Base-by-base conservation (phyloP, 306 rosid genomes). In the Quercus cerris region DNA sequence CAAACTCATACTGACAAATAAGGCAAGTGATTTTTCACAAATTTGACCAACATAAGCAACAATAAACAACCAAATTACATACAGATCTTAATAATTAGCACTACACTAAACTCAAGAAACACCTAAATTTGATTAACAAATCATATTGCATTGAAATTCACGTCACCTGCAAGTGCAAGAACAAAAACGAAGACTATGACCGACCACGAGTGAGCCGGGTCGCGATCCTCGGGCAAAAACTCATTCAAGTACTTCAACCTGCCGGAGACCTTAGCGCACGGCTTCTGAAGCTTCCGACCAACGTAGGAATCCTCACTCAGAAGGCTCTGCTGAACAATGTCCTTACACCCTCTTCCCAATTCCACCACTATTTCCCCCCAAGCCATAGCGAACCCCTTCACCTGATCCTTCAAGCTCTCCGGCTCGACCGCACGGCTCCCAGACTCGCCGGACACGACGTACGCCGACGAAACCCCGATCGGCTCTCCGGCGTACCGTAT, bases 201-300 rank as follows among this genome's bases (percentile, higher is more conserved):
- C 17, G 92, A 86, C 98, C 99, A 95, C 12, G 99, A 91, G 35
- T 89, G 94, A 81, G 88, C 74, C 27, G 99, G 99, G 83, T 95
- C 96, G 38, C 98, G 98, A 91, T 95, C 98, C 82, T 95, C 99
- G 10, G 99, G 99, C 88, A 93, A 85, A 66, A 81, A 90, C 66
- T 93, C 97, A 54, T 95, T 90, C 82, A 95, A 68, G 84, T 83
- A 95, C 2, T 90, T 85, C 84, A 95, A 85, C 71, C 95, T 88
- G 31, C 82, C 89, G 8, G 89, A 83, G 61, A 89, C 89, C 75
- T 85, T 87, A 5, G 87, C 85, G 56, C 87, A 93, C 54, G 99
- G 98, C 76, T 88, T 92, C 44, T 56, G 41, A 4, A 93, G 80
- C 83, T 95, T 95, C 44, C 64, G 79, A 12, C 86, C 89, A 1